phyloP scores from a whole-genome alignment of 2,329 filamentous ascomycete species.

The Emericellopsis cladophorae region DNA sequence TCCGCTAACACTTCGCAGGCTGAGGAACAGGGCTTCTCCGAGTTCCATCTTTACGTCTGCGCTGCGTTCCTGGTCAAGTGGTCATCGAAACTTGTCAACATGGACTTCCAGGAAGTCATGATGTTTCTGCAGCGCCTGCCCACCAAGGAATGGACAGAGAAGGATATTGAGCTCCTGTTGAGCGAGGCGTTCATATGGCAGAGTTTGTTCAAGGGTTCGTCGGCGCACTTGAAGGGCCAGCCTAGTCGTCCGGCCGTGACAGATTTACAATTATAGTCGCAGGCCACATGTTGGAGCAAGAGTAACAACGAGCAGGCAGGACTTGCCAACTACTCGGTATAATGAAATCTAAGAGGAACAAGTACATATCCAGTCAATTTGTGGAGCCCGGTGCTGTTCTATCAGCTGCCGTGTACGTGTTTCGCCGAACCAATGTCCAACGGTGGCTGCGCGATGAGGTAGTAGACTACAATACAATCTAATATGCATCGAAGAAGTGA shows the following conservation, averaged over 20 bases:
- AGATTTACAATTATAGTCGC: conserved; percentile 20
- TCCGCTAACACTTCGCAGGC: conserved; percentile 41
- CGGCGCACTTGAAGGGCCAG: conserved; percentile 65
- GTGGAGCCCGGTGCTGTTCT: too few relatives aligned
- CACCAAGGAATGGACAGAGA: conserved; percentile 90
- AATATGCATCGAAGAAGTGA: not conserved
- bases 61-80: conserved; percentile 97
- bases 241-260: conserved; percentile 20
- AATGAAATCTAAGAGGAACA: too few relatives aligned
- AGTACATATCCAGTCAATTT: too few relatives aligned
- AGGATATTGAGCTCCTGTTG: conserved; percentile 89
- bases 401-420: too few relatives aligned
- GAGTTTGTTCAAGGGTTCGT: conserved; percentile 87
- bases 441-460: not conserved
- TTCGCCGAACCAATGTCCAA: too few relatives aligned
- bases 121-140: conserved; percentile 97
- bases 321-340: too few relatives aligned
- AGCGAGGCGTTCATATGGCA: conserved; percentile 99
- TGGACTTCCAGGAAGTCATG: conserved; percentile 98
- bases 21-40: conserved; percentile 95
- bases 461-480: not conserved
- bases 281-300: too few relatives aligned
- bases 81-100: conserved; percentile 87
- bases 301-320: too few relatives aligned
- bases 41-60: conserved; percentile 97